A percentile compares a stretch with the other conserved stretches of the same genome.
phyloP scores from a whole-genome alignment of 306 rosid genomes.

The Prunus dulcis region DNA sequence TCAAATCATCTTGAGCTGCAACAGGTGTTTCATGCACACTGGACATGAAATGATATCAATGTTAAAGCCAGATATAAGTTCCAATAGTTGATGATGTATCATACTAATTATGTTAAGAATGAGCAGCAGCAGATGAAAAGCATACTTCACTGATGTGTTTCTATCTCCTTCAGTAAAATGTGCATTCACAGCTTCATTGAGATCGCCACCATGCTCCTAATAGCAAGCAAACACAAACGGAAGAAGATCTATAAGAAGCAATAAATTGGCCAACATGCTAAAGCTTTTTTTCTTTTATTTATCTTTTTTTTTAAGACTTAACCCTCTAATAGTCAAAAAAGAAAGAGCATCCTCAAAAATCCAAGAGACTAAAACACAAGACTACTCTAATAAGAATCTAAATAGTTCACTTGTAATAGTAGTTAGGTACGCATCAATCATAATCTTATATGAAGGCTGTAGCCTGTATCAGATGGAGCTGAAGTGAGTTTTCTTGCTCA shows the following conservation, averaged over 20 bases:
- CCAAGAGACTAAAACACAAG: background rate
- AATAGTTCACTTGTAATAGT: background rate
- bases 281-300: background rate
- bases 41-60: constrained; percentile 27
- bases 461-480: background rate
- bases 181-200: constrained; percentile 82
- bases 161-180: constrained; percentile 80
- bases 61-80: constrained; percentile 8
- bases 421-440: background rate
- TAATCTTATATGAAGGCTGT: background rate
- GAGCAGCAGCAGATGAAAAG: constrained; percentile 10
- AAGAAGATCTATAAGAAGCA: background rate
- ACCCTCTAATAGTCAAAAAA: background rate
- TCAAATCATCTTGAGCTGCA: constrained; percentile 58
- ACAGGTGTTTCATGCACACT: constrained; percentile 42
- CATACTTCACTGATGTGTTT: constrained; percentile 45
- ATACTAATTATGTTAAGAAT: constrained; percentile 8
- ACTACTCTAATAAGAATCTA: background rate
- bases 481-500: background rate
- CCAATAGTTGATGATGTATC: background rate
- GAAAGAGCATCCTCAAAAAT: background rate
- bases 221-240: constrained; percentile 22
- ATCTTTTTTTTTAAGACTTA: background rate
- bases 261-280: background rate
- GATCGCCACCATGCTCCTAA: constrained; percentile 81